These are phyloP conservation scores for Erigeron canadensis DNA, from an alignment of 129 eudicot genomes.

Conservation along the genomic window DNA sequence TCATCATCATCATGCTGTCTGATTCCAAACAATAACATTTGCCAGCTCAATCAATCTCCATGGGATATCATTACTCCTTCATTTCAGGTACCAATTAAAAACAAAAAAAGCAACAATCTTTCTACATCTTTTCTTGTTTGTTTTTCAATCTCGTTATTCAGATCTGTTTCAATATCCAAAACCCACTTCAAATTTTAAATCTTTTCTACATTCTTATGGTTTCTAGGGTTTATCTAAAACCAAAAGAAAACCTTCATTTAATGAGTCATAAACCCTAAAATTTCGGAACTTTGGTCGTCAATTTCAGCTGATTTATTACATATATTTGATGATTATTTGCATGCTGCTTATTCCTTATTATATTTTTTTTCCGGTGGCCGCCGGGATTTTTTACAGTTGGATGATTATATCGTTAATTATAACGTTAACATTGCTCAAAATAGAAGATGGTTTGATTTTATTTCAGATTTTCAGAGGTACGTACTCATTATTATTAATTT, in stretches of 20 bases:
- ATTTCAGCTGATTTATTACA: slow-evolving; percentile 11
- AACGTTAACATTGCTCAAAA: slow-evolving; percentile 28
- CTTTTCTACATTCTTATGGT: slow-evolving; percentile 3
- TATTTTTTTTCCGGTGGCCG: slow-evolving; percentile 1
- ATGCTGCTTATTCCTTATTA: background rate
- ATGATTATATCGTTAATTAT: slow-evolving; percentile 34
- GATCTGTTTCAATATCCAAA: slow-evolving; percentile 15
- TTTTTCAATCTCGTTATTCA: background rate
- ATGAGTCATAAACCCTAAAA: slow-evolving; percentile 11
- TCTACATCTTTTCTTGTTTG: background rate
- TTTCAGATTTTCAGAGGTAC: slow-evolving; percentile 35
- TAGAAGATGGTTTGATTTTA: slow-evolving; percentile 25
- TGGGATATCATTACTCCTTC: slow-evolving; percentile 56
- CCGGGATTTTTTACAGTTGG: slow-evolving; percentile 10
- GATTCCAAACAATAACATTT: slow-evolving; percentile 27
- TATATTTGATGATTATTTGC: background rate
- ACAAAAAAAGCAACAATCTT: slow-evolving; percentile 29
- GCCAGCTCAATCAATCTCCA: slow-evolving; percentile 63
- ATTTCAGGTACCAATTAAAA: slow-evolving; percentile 16
- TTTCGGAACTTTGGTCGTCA: slow-evolving; percentile 17
- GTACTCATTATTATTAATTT: no score
- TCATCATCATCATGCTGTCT: no score
- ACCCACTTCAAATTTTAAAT: slow-evolving; percentile 25
- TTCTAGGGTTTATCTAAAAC: slow-evolving; percentile 35
- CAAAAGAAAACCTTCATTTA: background rate